Evolutionary conservation across 106 monocot genomes (phyloP).

Genomic region (Cymbidium sinense): DNA sequence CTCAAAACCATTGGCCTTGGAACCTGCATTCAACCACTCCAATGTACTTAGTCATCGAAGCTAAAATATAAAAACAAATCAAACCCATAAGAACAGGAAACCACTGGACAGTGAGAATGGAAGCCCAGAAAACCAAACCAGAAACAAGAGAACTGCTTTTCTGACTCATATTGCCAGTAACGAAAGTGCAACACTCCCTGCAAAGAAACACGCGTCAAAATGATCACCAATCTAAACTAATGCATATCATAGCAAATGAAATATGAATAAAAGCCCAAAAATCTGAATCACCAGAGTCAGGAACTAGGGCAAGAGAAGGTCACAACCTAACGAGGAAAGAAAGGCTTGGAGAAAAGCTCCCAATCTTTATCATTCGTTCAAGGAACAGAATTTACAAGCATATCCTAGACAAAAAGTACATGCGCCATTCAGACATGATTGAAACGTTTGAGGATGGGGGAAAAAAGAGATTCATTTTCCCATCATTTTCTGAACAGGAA

Average conservation of each 20-base stretch:
- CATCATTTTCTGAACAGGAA: background rate
- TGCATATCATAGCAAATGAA: background rate
- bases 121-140: conserved; percentile 30
- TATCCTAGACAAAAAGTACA: background rate
- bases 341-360: background rate
- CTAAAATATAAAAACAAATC: background rate
- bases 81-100: conserved; percentile 2
- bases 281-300: background rate
- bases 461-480: background rate
- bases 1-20: conserved; percentile 35
- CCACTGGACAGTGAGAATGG: background rate
- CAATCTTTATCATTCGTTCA: conserved; percentile 1
- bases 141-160: conserved; percentile 68
- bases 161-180: conserved; percentile 40
- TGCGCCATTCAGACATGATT: conserved; percentile 1
- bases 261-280: background rate
- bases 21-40: conserved; percentile 30
- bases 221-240: background rate
- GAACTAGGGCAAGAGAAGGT: background rate
- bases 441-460: background rate
- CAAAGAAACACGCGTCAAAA: background rate
- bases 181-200: conserved; percentile 5
- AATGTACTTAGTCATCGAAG: background rate
- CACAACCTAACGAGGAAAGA: background rate
- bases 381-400: background rate